Conservation (phyloP, 73 alveolate species). For the Paramecium pentaurelia region DNA sequence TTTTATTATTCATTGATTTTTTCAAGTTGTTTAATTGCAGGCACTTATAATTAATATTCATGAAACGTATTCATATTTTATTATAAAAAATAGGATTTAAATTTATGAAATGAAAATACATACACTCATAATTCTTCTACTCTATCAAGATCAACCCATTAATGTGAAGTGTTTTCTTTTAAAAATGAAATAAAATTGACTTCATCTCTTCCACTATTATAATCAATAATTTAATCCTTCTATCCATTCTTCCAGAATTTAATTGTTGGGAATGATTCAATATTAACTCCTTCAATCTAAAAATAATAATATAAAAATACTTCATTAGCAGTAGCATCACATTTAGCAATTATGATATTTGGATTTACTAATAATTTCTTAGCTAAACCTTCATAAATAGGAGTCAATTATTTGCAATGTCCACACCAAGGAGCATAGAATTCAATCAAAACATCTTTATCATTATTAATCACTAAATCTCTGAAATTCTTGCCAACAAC, state of each 20-base stretch:
- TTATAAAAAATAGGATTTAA: not conserved
- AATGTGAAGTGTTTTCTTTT: conserved; percentile 54
- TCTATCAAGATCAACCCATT: conserved; percentile 27
- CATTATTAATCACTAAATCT: conserved; percentile 81
- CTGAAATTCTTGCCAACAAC: conserved; percentile 91
- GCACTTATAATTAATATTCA: conserved; percentile 6
- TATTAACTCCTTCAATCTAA: conserved; percentile 61
- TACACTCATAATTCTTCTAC: not conserved
- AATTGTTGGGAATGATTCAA: conserved; percentile 94
- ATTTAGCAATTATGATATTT: conserved; percentile 81
- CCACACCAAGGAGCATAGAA: conserved; percentile 96
- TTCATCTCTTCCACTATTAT: conserved; percentile 45
- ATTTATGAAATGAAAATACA: not conserved
- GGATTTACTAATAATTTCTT: conserved; percentile 69
- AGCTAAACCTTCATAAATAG: conserved; percentile 90
- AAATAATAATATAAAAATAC: conserved; percentile 59
- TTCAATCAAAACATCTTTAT: conserved; percentile 85
- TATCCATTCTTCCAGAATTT: conserved; percentile 68
- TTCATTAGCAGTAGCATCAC: conserved; percentile 93
- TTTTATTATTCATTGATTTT: not conserved
- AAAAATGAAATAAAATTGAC: conserved; percentile 4
- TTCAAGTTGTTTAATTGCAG: not conserved
- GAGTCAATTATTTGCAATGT: conserved; percentile 88
- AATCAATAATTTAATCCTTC: conserved; percentile 21
- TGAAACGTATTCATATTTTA: not conserved